Percentiles rank a stretch among this genome's conserved stretches.
Evolutionary conservation across 371 early-diverging fungal genomes (phyloP).

Genomic region (Mucor racemosus): DNA sequence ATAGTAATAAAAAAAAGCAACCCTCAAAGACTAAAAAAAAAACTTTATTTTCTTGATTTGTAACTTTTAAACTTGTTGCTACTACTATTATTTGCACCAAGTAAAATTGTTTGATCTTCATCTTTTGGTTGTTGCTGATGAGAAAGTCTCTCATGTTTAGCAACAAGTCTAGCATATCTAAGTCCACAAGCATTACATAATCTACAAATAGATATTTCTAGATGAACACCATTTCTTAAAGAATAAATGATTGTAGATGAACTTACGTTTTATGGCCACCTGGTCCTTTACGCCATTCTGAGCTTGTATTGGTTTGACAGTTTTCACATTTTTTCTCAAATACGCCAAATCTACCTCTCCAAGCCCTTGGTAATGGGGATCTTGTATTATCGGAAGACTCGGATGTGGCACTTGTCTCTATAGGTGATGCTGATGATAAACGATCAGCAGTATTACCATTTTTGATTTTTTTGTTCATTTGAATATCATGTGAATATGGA

Average conservation of each 20-base stretch:
- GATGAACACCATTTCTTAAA: too few relatives aligned
- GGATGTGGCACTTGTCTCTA: neutral
- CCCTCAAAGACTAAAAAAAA: neutral
- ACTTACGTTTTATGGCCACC: constrained; percentile 77
- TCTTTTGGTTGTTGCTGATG: constrained; percentile 7
- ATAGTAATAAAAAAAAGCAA: neutral
- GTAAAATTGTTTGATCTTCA: neutral
- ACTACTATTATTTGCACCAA: neutral
- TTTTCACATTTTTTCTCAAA: constrained; percentile 28
- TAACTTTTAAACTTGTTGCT: neutral
- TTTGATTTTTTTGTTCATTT: neutral
- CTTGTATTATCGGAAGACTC: neutral
- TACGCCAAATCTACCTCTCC: constrained; percentile 16
- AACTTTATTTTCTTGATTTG: constrained; percentile 1
- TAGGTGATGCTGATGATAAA: neutral
- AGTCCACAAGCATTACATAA: constrained; percentile 83
- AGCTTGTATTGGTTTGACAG: constrained; percentile 39
- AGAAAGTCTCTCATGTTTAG: constrained; percentile 40
- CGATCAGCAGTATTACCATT: neutral
- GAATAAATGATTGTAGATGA: neutral
- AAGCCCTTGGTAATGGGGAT: constrained; percentile 17
- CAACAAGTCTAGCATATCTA: constrained; percentile 72
- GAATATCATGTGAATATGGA: neutral
- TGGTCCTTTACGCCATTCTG: constrained; percentile 77
- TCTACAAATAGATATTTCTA: constrained; percentile 30